Evolutionary conservation across 768 basidiomycete genomes (phyloP), one percentile per base, ranked within the genome.

Genomic region (Leucocoprinus birnbaumii): DNA sequence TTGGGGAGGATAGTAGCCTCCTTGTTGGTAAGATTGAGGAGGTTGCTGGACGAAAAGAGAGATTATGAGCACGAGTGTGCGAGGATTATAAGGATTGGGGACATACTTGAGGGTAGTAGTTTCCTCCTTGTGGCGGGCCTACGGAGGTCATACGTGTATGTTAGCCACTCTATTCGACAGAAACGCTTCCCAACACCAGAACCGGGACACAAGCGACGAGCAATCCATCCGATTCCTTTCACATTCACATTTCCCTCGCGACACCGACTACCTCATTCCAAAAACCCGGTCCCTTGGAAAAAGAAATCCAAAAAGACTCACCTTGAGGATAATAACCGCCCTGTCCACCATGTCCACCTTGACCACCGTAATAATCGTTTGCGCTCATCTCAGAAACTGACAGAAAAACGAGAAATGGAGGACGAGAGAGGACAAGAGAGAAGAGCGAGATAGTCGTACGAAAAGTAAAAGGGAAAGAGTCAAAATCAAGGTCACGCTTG

Each of bases 361-460:
- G n/a, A n/a, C n/a, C n/a, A n/a, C n/a, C 72, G 70, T 89, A 90
- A 63, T 87, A 91, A 62, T 90, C 88, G 70, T 85, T 83, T 65
- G 83, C 86, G 58, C 87, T 85, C 89, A 87, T 86, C 61, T 55
- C 61, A 58, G 26, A 35, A 38, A 13, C 16, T 38, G 9, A 38
- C 9, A 38, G 38, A 27, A 53, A 42, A 58, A 64, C 62, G 16
- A 41, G 51, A 27, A 55, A 34, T 45, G 55, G 59, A 53, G 58
- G 57, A 48, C 60, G 34, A 57, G 46, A 38, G 51, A 50, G 48
- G 45, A 59, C n/a, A 38, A 38, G 31, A 57, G 48, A 55, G 37
- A 48, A 38, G 55, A 50, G 48, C 59, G 57, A 53, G 58, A 58
- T 58, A 46, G n/a, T n/a, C n/a, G n/a, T n/a, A n/a, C n/a, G n/a